Percentiles rank a stretch among this genome's conserved stretches.
These are phyloP conservation scores for Pythium phragmiticola DNA, from an alignment of 352 stramenopile genomes.

Conservation along the genomic window DNA sequence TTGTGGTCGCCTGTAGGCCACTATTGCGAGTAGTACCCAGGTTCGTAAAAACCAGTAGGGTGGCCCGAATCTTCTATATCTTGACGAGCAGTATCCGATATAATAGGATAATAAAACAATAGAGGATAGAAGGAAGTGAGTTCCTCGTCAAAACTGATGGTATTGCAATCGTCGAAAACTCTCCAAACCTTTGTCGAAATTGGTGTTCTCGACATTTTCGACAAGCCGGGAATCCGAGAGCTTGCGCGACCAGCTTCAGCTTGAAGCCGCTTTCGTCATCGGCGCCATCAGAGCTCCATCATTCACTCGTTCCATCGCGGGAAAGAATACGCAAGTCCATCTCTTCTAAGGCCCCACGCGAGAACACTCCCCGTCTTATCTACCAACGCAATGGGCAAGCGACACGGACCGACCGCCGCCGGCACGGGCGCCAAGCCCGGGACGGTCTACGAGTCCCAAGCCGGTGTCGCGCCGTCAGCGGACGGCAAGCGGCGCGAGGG, in stretches of 20 bases:
- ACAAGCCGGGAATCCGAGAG: slow-evolving; percentile 8
- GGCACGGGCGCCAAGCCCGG: slow-evolving; percentile 20
- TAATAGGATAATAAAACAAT: neutral
- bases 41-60: neutral
- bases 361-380: neutral
- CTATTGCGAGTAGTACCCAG: neutral
- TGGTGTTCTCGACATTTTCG: slow-evolving; percentile 11
- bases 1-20: neutral
- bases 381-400: slow-evolving; percentile 26
- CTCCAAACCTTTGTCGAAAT: too few species aligned
- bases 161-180: neutral
- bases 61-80: neutral
- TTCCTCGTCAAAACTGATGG: neutral
- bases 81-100: neutral
- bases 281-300: slow-evolving; percentile 12
- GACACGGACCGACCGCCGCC: slow-evolving; percentile 18
- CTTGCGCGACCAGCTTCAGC: slow-evolving; percentile 20
- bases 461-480: slow-evolving; percentile 19
- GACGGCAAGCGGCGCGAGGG: slow-evolving; percentile 24
- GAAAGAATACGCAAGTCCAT: neutral
- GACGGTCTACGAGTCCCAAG: slow-evolving; percentile 31
- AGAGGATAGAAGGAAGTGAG: neutral
- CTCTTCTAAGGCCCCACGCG: too few species aligned
- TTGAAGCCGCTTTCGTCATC: slow-evolving; percentile 29
- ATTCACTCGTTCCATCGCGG: neutral